Evolutionary conservation across 129 eudicot species (phyloP).

Genomic region (Mikania micrantha): DNA sequence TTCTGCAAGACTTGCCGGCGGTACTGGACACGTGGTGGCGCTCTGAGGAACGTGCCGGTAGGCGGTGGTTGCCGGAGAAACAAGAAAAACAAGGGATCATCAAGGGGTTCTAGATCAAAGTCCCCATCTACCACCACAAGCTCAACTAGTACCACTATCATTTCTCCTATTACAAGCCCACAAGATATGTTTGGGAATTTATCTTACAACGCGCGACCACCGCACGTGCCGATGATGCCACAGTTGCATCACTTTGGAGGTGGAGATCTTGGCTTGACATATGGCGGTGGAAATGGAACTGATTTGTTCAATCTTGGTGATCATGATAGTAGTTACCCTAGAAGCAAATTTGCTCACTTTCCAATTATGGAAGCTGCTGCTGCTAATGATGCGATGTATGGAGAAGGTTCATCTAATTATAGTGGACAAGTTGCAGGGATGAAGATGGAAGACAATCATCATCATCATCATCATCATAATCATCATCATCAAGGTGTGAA

Average conservation of each 20-base stretch:
- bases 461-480: slow-evolving; percentile 20
- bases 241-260: slow-evolving; percentile 30
- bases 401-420: slow-evolving; percentile 27
- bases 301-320: slow-evolving; percentile 21
- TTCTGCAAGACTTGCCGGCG: slow-evolving; percentile 34
- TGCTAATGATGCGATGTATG: slow-evolving; percentile 12
- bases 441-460: slow-evolving; percentile 31
- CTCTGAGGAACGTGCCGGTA: slow-evolving; percentile 33
- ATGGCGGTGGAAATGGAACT: slow-evolving; percentile 23
- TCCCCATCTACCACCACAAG: slow-evolving; percentile 27
- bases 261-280: slow-evolving; percentile 30
- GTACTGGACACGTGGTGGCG: slow-evolving; percentile 36
- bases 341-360: slow-evolving; percentile 20
- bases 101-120: slow-evolving; percentile 30
- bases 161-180: slow-evolving; percentile 5
- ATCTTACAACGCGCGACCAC: too few species aligned
- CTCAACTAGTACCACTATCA: slow-evolving; percentile 24
- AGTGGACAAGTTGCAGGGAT: slow-evolving; percentile 17
- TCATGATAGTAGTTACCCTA: slow-evolving; percentile 20
- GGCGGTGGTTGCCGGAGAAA: slow-evolving; percentile 53
- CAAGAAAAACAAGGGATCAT: slow-evolving; percentile 31
- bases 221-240: slow-evolving; percentile 32
- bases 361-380: slow-evolving; percentile 23
- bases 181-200: too few species aligned
- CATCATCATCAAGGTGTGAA: slow-evolving; percentile 24